Conservation (phyloP, 2,329 filamentous ascomycete genomes). For the Cercospora sp. region DNA sequence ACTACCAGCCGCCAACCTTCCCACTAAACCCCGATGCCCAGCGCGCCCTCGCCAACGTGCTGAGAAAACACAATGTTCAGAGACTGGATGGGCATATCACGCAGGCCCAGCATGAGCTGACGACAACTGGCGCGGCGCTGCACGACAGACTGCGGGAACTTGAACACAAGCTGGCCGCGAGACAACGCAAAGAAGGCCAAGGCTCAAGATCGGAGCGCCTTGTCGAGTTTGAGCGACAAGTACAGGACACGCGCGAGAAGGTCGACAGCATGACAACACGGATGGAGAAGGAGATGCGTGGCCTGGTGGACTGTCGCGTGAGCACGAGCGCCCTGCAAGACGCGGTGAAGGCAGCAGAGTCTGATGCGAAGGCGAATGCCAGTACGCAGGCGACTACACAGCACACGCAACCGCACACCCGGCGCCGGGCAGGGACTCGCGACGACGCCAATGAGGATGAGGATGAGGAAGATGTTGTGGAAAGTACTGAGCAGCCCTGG, state of each 20-base stretch:
- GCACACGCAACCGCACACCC: conserved; percentile 32
- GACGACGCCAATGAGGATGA: conserved; percentile 19
- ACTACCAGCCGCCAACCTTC: conserved; percentile 56
- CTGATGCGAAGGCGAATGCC: conserved; percentile 40
- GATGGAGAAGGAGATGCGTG: conserved; percentile 60
- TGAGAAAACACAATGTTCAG: conserved; percentile 44
- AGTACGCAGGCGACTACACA: conserved; percentile 43
- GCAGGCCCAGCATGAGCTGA: conserved; percentile 51
- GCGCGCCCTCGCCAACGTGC: conserved; percentile 49
- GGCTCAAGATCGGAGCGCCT: conserved; percentile 40
- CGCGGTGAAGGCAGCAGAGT: conserved; percentile 47
- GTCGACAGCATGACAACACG: conserved; percentile 55
- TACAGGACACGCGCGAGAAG: conserved; percentile 45
- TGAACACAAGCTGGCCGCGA: conserved; percentile 37
- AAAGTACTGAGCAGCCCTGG: conserved; percentile 43
- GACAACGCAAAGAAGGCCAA: conserved; percentile 32
- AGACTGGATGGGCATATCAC: conserved; percentile 53
- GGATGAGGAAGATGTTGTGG: conserved; percentile 34
- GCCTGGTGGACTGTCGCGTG: conserved; percentile 58
- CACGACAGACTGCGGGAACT: conserved; percentile 56
- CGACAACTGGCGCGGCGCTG: conserved; percentile 53
- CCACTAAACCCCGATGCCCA: conserved; percentile 53
- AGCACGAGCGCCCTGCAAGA: conserved; percentile 49
- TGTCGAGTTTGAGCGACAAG: conserved; percentile 43
- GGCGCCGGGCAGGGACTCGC: conserved; percentile 28